Percentiles rank a stretch among this genome's conserved stretches.
These are phyloP conservation scores for Trichomonascaceae sp. DNA, from an alignment of 1,139 yeast species.

Conservation along the genomic window DNA sequence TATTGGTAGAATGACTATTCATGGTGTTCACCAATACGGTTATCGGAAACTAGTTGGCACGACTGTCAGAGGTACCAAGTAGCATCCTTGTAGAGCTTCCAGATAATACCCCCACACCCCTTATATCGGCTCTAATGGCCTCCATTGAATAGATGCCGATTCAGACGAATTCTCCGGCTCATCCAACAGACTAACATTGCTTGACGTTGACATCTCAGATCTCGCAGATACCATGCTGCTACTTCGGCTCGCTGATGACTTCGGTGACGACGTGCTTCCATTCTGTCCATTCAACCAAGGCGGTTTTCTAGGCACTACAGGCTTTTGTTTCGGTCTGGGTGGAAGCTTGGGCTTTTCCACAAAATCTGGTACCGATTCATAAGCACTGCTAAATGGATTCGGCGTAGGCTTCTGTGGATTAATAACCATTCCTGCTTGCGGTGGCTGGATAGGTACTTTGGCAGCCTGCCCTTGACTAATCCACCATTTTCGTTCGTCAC, in stretches of 20 bases:
- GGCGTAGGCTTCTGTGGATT: conserved; percentile 57
- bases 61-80: background rate
- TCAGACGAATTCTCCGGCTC: background rate
- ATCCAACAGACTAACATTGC: conserved; percentile 17
- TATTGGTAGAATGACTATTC: background rate
- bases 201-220: conserved; percentile 5
- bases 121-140: background rate
- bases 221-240: conserved; percentile 1
- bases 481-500: conserved; percentile 89
- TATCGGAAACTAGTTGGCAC: too few species aligned
- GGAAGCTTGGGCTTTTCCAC: conserved; percentile 23
- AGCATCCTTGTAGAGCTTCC: too few species aligned
- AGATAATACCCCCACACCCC: too few species aligned
- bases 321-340: conserved; percentile 19
- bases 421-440: conserved; percentile 40
- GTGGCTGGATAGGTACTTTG: conserved; percentile 46
- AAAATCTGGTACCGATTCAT: conserved; percentile 22
- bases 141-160: background rate
- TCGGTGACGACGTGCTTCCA: conserved; percentile 2
- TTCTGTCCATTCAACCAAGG: conserved; percentile 8
- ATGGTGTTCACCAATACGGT: background rate
- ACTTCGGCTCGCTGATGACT: conserved; percentile 3
- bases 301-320: conserved; percentile 24
- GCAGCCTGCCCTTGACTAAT: conserved; percentile 70
- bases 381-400: conserved; percentile 55